Conservation (phyloP, 208 protist genomes). For the Leishmania amazonensis region DNA sequence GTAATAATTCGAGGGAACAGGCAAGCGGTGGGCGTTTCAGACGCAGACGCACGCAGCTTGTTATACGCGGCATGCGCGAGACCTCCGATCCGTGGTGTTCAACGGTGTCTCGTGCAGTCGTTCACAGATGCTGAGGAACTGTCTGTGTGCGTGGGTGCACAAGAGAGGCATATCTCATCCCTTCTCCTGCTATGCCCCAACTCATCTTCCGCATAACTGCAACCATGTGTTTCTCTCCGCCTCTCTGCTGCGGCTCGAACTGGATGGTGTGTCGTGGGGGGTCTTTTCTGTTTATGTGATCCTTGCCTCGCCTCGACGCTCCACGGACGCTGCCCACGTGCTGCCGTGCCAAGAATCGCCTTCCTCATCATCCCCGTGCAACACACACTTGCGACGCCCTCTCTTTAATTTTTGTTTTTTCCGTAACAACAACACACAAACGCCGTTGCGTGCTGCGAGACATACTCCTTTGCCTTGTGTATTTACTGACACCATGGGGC, state of each 20-base stretch:
- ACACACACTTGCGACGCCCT: background rate
- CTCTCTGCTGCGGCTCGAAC: background rate
- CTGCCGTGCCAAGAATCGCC: background rate
- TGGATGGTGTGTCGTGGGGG: background rate
- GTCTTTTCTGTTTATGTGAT: background rate
- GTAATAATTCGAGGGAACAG: background rate
- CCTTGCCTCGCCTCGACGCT: background rate
- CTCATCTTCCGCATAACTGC: background rate
- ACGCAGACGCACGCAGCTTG: background rate
- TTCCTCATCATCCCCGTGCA: background rate
- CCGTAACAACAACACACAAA: background rate
- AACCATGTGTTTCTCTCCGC: background rate
- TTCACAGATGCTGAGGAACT: background rate
- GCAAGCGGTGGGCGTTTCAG: background rate
- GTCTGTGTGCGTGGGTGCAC: background rate
- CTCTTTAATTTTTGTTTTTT: background rate
- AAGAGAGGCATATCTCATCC: background rate
- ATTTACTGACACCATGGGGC: conserved; percentile 60
- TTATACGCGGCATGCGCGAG: background rate
- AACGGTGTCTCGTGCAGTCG: background rate
- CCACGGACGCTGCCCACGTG: background rate
- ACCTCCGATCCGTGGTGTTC: background rate
- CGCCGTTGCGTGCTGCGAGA: background rate
- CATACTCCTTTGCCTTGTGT: background rate
- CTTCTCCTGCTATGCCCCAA: background rate